Percentiles rank a stretch among this genome's conserved stretches.
These are phyloP conservation scores for Podospora conica DNA, from an alignment of 495 filamentous ascomycete species.

Conservation along the genomic window DNA sequence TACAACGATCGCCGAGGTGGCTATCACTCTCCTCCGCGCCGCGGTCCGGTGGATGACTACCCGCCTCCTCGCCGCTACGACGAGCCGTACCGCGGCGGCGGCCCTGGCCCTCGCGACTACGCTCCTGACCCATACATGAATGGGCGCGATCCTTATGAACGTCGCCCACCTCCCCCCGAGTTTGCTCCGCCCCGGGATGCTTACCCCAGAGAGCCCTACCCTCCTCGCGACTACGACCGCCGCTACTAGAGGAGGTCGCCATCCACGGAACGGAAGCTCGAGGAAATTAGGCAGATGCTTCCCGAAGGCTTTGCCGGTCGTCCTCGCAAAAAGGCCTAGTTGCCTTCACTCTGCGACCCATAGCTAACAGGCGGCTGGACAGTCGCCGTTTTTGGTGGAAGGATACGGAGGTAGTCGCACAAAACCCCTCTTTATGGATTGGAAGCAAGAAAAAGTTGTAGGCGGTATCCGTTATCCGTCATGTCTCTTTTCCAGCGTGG, in stretches of 20 bases:
- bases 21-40: slow-evolving; percentile 69
- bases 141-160: slow-evolving; percentile 53
- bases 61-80: slow-evolving; percentile 59
- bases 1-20: slow-evolving; percentile 69
- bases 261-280: too few species aligned
- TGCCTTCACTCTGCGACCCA: background rate
- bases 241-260: slow-evolving; percentile 30
- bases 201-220: slow-evolving; percentile 44
- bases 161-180: slow-evolving; percentile 49
- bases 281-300: too few species aligned
- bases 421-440: background rate
- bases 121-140: slow-evolving; percentile 61
- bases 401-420: background rate
- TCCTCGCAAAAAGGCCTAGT: background rate
- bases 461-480: background rate
- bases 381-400: background rate
- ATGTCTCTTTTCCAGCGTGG: background rate
- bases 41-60: slow-evolving; percentile 72
- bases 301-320: background rate
- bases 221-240: slow-evolving; percentile 43
- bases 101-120: slow-evolving; percentile 42
- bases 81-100: slow-evolving; percentile 47
- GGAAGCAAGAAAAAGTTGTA: background rate
- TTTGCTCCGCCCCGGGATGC: slow-evolving; percentile 45
- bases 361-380: background rate